A percentile compares a stretch with the other conserved stretches of the same genome.
Evolutionary conservation across 1,139 yeast species (phyloP).

Genomic region (Cylindricascospora bacillispora): DNA sequence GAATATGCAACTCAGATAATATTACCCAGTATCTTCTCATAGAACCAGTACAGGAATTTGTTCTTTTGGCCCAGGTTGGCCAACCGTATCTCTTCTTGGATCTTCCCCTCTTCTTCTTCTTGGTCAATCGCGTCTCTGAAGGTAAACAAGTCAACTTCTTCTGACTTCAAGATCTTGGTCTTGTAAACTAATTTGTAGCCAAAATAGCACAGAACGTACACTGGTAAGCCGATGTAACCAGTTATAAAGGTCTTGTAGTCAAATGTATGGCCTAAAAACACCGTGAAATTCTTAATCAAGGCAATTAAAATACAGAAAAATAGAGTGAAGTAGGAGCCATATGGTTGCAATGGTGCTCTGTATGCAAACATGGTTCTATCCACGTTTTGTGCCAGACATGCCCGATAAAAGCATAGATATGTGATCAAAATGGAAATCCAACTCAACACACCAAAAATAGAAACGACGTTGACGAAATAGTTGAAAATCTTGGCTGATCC

Average conservation of each 20-base stretch:
- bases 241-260: slow-evolving; percentile 56
- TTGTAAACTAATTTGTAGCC: slow-evolving; percentile 49
- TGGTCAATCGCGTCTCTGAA: slow-evolving; percentile 55
- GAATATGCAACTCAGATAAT: slow-evolving; percentile 32
- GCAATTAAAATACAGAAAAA: slow-evolving; percentile 43
- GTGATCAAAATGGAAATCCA: slow-evolving; percentile 57
- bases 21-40: slow-evolving; percentile 45
- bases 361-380: slow-evolving; percentile 38
- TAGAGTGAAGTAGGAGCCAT: slow-evolving; percentile 47
- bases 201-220: slow-evolving; percentile 39
- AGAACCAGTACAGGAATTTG: slow-evolving; percentile 35
- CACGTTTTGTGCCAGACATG: slow-evolving; percentile 53
- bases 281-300: slow-evolving; percentile 64
- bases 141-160: slow-evolving; percentile 52
- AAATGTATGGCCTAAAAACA: slow-evolving; percentile 41
- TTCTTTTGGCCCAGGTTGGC: slow-evolving; percentile 31
- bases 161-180: slow-evolving; percentile 39
- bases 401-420: slow-evolving; percentile 51
- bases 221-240: slow-evolving; percentile 68
- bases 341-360: slow-evolving; percentile 56
- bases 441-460: slow-evolving; percentile 56
- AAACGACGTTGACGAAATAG: slow-evolving; percentile 59
- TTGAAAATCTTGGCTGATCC: slow-evolving; percentile 44
- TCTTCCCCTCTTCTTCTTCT: slow-evolving; percentile 46
- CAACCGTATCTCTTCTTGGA: slow-evolving; percentile 28